phyloP scores from a whole-genome alignment of 371 early-diverging fungal genomes.

The Mucor indicus region DNA sequence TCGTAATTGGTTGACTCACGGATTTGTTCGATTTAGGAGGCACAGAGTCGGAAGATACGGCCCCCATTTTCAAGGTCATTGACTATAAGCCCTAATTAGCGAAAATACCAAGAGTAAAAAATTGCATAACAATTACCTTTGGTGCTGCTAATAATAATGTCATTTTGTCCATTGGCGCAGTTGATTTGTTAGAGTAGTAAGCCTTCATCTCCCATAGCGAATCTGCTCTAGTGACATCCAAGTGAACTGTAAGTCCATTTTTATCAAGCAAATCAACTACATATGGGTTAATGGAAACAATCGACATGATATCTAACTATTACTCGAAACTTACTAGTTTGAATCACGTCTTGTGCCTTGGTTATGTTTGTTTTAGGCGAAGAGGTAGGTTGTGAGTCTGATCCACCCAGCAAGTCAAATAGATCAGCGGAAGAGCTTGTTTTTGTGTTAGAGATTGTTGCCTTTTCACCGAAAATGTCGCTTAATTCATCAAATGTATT shows the following conservation, averaged over 20 bases:
- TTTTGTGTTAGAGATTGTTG: background rate
- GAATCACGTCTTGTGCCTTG: no score
- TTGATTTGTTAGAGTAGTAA: slow-evolving; percentile 48
- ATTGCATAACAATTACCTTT: slow-evolving; percentile 26
- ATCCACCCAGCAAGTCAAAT: slow-evolving; percentile 18
- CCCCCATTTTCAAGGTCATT: slow-evolving; percentile 64
- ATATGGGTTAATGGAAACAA: no score
- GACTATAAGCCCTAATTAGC: slow-evolving; percentile 29
- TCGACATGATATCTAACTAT: no score
- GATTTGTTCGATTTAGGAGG: slow-evolving; percentile 56
- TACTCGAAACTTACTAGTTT: no score
- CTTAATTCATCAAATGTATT: slow-evolving; percentile 19
- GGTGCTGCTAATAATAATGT: slow-evolving; percentile 50
- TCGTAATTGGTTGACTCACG: slow-evolving; percentile 52
- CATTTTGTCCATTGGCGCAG: slow-evolving; percentile 50
- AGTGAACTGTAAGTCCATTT: slow-evolving; percentile 53
- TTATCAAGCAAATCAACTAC: slow-evolving; percentile 59
- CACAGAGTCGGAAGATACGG: slow-evolving; percentile 53
- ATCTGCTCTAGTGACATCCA: slow-evolving; percentile 27
- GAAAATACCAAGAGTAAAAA: background rate
- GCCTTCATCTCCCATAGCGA: slow-evolving; percentile 31
- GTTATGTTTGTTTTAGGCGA: no score
- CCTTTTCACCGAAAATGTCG: slow-evolving; percentile 22
- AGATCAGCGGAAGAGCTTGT: slow-evolving; percentile 7
- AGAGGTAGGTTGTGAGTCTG: no score